Evolutionary conservation across 805 yeast genomes (phyloP).

Genomic region (Hanseniaspora occidentalis): DNA sequence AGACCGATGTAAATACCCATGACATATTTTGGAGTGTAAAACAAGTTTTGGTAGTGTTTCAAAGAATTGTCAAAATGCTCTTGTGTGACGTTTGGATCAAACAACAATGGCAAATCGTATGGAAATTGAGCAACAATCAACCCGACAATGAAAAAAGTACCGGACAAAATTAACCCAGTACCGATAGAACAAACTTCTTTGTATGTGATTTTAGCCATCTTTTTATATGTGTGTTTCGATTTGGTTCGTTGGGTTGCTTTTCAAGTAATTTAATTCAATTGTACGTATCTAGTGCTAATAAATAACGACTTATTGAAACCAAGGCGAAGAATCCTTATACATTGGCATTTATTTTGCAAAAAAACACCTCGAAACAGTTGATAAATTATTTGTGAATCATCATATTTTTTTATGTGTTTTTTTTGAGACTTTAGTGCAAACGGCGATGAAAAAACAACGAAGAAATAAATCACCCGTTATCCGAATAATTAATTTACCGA

Average conservation of each 20-base stretch:
- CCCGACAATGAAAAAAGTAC: constrained; percentile 73
- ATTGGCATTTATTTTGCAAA: no score
- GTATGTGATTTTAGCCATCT: constrained; percentile 11
- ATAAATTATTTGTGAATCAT: no score
- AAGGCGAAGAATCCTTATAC: background rate
- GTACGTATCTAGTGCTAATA: no score
- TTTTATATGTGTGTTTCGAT: background rate
- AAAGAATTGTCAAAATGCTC: constrained; percentile 50
- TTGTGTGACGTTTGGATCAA: constrained; percentile 40
- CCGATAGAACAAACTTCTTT: constrained; percentile 21
- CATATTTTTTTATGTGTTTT: no score
- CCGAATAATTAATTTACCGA: no score
- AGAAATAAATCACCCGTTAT: no score
- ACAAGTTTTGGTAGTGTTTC: constrained; percentile 65
- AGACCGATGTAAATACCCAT: constrained; percentile 27
- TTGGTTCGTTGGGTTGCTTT: background rate
- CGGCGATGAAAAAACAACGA: no score
- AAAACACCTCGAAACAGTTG: no score
- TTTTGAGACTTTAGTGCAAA: no score
- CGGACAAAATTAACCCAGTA: constrained; percentile 17
- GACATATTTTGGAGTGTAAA: constrained; percentile 38
- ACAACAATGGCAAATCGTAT: constrained; percentile 67
- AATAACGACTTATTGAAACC: no score
- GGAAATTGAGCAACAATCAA: constrained; percentile 67
- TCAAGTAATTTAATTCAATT: no score